Evolutionary conservation across 805 yeast species (phyloP), one percentile per base, ranked within the genome.

Genomic region (Ogataea trehalophila): DNA sequence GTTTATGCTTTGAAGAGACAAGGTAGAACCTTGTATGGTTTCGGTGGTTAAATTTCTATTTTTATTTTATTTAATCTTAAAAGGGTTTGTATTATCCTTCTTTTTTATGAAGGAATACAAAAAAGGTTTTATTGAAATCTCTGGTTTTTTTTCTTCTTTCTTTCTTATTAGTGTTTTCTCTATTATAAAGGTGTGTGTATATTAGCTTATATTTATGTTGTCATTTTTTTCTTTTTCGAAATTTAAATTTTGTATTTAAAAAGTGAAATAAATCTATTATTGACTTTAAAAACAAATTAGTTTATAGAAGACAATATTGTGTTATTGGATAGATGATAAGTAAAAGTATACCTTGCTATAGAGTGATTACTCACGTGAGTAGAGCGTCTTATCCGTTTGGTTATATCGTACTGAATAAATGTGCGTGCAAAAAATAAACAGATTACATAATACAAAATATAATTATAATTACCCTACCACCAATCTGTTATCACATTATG

Each of bases 1-100:
- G 98, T 92, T 67, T 92, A 92, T 75, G 98, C 98, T 67, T 87
- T 92, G 78, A 92, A 92, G 94, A 90, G 98, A 85, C 97, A 94
- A 82, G 99, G 99, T 71, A 87, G 98, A 80, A 94, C 98, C 78
- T 85, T 94, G 74, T 92, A 92, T 74, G 98, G 98, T 91, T 94
- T 92, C 87, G 98, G 98, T 81, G 97, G 97, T 85, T 92, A 85
- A 81, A 35, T 17, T 37, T 26, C 20, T 16, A 34, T 9, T 20
- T 17, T 31, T 39, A 33, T 37, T 43, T 29, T 17, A 16, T 33
- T 17, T 38, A 15, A 15, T 11, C 15, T 6, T 33, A 7, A 9
- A 33, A 15, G 7, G 36, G n/a, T 4, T 15, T 15, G 17, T 33
- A 5, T 33, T 33, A 13, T 33, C 15, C 6, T 33, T n/a, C n/a